Conservation (phyloP, 805 yeast species). For the Wickerhamiella alocasiicola region DNA sequence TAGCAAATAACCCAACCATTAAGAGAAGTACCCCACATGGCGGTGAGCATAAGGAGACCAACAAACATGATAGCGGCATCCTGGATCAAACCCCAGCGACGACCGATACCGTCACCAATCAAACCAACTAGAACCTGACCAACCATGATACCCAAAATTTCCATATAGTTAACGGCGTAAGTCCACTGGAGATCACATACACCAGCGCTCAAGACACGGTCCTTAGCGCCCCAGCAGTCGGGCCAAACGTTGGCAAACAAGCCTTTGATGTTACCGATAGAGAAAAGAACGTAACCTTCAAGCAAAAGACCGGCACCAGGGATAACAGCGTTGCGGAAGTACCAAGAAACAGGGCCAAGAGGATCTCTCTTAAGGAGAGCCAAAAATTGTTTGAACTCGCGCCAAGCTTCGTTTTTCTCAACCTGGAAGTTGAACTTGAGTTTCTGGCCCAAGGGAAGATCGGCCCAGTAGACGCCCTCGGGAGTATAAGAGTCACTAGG, state of each 20-base stretch:
- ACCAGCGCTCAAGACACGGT: conserved; percentile 10
- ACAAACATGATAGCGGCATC: conserved; percentile 46
- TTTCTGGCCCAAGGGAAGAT: conserved; percentile 24
- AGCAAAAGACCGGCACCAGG: conserved; percentile 31
- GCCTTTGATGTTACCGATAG: conserved; percentile 27
- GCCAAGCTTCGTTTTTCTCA: conserved; percentile 22
- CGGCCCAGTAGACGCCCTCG: conserved; percentile 32
- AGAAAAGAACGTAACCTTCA: conserved; percentile 30
- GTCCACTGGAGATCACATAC: conserved; percentile 28
- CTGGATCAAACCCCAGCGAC: conserved; percentile 48
- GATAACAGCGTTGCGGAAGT: conserved; percentile 27
- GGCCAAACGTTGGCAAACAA: conserved; percentile 29
- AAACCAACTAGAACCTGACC: conserved; percentile 51
- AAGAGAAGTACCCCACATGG: conserved; percentile 44
- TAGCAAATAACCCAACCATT: conserved; percentile 44
- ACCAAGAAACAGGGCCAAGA: conserved; percentile 27
- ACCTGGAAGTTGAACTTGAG: conserved; percentile 22
- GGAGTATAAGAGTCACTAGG: conserved; percentile 26
- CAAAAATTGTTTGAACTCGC: conserved; percentile 22
- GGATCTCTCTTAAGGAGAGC: conserved; percentile 26
- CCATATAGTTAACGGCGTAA: conserved; percentile 27
- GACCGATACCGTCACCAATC: conserved; percentile 44
- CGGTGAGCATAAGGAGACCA: conserved; percentile 47
- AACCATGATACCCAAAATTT: conserved; percentile 39
- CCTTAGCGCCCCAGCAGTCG: conserved; percentile 26